Conservation (phyloP, 1,284 basidiomycete genomes). For the Apiotrichum brassicae region DNA sequence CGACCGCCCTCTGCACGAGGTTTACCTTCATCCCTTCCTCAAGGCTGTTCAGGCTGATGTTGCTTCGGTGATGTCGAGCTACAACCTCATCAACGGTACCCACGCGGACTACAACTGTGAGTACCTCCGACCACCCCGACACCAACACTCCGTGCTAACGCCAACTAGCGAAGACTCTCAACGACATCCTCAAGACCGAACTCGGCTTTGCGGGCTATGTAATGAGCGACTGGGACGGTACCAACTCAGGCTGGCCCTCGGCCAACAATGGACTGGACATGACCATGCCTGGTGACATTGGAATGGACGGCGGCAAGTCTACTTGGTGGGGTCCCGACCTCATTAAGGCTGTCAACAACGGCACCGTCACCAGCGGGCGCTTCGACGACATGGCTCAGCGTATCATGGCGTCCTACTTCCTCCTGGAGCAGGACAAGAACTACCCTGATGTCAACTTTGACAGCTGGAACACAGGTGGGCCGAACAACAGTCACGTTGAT, state of each 20-base stretch:
- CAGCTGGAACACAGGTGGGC: conserved; percentile 9
- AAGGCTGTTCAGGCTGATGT: conserved; percentile 64
- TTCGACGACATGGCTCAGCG: conserved; percentile 33
- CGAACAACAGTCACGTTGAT: conserved; percentile 56
- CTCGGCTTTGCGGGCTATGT: conserved; percentile 54
- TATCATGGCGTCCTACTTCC: conserved; percentile 29
- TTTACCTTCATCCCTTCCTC: conserved; percentile 51
- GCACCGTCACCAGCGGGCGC: conserved; percentile 21
- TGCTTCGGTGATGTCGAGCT: conserved; percentile 66
- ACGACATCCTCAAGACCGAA: conserved; percentile 66
- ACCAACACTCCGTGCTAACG: no score
- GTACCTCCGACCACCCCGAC: no score
- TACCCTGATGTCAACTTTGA: conserved; percentile 20
- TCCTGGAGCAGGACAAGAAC: conserved; percentile 28
- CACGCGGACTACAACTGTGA: conserved; percentile 60
- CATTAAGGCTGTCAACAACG: conserved; percentile 25
- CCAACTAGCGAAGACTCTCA: conserved; percentile 57
- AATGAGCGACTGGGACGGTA: conserved; percentile 33
- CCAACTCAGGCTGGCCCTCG: conserved; percentile 1
- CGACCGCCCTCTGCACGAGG: conserved; percentile 23
- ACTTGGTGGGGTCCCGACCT: conserved; percentile 14
- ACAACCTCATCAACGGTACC: conserved; percentile 58
- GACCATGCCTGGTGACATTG: conserved; percentile 50
- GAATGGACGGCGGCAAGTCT: conserved; percentile 12
- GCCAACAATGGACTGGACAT: conserved; percentile 28